phyloP scores from a whole-genome alignment of 1,284 basidiomycete genomes.

The Flammula alnicola region DNA sequence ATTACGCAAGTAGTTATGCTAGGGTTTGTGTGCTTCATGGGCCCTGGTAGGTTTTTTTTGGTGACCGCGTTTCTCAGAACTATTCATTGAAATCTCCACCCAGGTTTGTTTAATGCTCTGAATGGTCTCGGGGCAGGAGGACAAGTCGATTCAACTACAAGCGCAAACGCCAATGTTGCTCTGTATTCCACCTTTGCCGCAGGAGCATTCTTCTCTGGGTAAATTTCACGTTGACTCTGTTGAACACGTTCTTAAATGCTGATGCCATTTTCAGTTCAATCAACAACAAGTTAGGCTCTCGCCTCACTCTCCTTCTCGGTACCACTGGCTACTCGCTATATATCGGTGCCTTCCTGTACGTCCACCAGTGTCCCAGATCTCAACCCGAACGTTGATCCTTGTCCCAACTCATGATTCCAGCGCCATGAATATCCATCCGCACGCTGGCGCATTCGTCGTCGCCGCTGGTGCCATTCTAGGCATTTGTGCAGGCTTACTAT shows the following conservation, averaged over 20 bases:
- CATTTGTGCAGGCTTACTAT: slow-evolving; percentile 78
- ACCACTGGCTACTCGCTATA: slow-evolving; percentile 74
- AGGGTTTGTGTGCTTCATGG: slow-evolving; percentile 72
- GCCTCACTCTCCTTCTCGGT: slow-evolving; percentile 75
- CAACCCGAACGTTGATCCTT: not conserved
- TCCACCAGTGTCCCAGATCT: slow-evolving; percentile 14
- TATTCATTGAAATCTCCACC: no score
- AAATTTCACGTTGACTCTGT: slow-evolving; percentile 32
- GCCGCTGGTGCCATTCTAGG: slow-evolving; percentile 80
- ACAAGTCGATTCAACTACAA: slow-evolving; percentile 61
- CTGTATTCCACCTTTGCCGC: slow-evolving; percentile 71
- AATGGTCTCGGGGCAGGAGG: slow-evolving; percentile 78
- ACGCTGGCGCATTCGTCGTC: slow-evolving; percentile 66
- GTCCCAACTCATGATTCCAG: slow-evolving; percentile 35
- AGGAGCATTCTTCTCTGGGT: slow-evolving; percentile 66
- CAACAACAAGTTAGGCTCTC: slow-evolving; percentile 75
- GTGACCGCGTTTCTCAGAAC: no score
- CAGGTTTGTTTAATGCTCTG: slow-evolving; percentile 55
- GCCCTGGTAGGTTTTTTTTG: slow-evolving; percentile 52
- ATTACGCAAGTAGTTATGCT: slow-evolving; percentile 57
- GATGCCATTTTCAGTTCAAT: slow-evolving; percentile 52
- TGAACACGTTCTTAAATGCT: slow-evolving; percentile 5
- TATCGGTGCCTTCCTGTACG: slow-evolving; percentile 72
- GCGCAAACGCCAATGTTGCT: slow-evolving; percentile 69
- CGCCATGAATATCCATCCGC: slow-evolving; percentile 65